Evolutionary conservation across 1,284 basidiomycete genomes (phyloP).

Genomic region (Microbotryum lychnidis-dioicae): DNA sequence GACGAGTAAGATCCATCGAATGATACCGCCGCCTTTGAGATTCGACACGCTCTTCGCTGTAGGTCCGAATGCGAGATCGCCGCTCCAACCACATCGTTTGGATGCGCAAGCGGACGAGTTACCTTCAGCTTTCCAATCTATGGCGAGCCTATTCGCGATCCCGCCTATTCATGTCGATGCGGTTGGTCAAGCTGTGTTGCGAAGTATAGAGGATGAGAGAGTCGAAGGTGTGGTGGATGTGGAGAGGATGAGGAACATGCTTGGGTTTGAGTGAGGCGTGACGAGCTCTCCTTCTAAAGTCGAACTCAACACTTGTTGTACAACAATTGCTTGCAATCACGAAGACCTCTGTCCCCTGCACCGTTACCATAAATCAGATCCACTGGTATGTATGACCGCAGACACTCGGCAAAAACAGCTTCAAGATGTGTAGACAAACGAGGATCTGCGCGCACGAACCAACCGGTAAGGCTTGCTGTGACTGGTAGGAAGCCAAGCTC

Average conservation of each 20-base stretch:
- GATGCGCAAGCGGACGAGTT: background rate
- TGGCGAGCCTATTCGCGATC: constrained; percentile 67
- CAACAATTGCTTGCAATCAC: background rate
- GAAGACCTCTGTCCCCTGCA: background rate
- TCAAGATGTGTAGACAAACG: too few relatives aligned
- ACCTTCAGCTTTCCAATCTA: constrained; percentile 47
- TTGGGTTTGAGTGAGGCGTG: constrained; percentile 49
- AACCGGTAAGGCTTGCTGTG: too few relatives aligned
- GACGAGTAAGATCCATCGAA: constrained; percentile 61
- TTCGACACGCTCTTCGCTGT: background rate
- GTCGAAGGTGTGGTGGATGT: constrained; percentile 67
- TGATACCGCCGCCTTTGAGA: constrained; percentile 19
- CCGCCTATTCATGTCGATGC: constrained; percentile 94
- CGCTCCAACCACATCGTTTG: too few relatives aligned
- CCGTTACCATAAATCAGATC: too few relatives aligned
- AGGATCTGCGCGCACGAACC: too few relatives aligned
- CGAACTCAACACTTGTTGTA: background rate
- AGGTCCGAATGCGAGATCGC: background rate
- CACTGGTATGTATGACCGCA: too few relatives aligned
- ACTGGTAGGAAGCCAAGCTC: too few relatives aligned
- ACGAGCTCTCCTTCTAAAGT: background rate
- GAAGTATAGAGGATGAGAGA: constrained; percentile 44
- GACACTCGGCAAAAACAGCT: too few relatives aligned
- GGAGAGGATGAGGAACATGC: constrained; percentile 60
- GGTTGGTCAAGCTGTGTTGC: constrained; percentile 74